Evolutionary conservation across 2,329 filamentous ascomycete genomes (phyloP).

Genomic region (Pseudovirgaria hyperparasitica): DNA sequence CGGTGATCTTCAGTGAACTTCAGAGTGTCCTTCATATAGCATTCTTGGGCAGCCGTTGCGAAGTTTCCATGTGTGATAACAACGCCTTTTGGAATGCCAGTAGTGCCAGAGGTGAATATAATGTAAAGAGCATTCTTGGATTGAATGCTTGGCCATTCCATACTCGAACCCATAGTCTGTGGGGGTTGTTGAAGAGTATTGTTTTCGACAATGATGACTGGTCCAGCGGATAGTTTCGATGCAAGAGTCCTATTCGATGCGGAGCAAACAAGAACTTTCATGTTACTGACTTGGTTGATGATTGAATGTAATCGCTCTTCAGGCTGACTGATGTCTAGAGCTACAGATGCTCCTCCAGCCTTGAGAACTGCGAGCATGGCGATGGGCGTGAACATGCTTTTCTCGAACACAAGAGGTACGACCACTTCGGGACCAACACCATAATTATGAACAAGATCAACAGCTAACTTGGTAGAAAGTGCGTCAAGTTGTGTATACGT

Average conservation of each 20-base stretch:
- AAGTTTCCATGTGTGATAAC: conserved; percentile 8
- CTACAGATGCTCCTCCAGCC: conserved; percentile 18
- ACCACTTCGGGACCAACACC: conserved; percentile 17
- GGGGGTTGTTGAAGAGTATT: too few relatives aligned
- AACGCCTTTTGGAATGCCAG: conserved; percentile 11
- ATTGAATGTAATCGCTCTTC: conserved; percentile 2
- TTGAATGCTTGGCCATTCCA: too few relatives aligned
- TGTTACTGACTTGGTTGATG: too few relatives aligned
- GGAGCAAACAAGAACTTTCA: too few relatives aligned
- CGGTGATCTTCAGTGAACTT: too few relatives aligned
- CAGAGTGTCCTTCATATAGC: conserved; percentile 19
- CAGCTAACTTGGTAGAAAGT: conserved; percentile 12
- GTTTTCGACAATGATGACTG: too few relatives aligned
- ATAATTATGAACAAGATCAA: conserved; percentile 8
- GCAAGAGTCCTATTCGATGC: too few relatives aligned
- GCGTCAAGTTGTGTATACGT: conserved; percentile 17
- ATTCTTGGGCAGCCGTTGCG: conserved; percentile 19
- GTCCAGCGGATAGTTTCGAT: too few relatives aligned
- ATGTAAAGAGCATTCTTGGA: conserved; percentile 53
- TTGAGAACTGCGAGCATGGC: conserved; percentile 25
- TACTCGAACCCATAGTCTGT: too few relatives aligned
- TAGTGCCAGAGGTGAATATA: conserved; percentile 8
- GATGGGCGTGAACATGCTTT: conserved; percentile 22
- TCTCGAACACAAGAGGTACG: conserved; percentile 25
- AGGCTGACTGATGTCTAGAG: too few relatives aligned